Conservation (phyloP, 192 early-diverging fungal species). For the Dimargaris verticillata region DNA sequence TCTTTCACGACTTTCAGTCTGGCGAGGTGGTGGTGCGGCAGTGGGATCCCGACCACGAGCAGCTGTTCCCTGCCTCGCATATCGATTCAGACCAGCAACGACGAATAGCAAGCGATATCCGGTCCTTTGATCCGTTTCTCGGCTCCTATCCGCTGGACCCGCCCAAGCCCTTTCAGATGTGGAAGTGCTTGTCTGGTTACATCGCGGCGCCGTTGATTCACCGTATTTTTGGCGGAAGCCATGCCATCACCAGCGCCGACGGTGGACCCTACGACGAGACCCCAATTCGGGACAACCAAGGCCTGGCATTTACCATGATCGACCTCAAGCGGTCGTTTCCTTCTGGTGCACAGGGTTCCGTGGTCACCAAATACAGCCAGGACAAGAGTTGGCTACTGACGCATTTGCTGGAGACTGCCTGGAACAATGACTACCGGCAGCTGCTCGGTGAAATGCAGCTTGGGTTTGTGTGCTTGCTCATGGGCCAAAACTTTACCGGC, state of each 20-base stretch:
- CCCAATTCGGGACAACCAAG: slow-evolving; percentile 25
- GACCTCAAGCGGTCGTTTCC: slow-evolving; percentile 75
- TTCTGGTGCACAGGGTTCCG: slow-evolving; percentile 37
- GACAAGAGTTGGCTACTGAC: slow-evolving; percentile 80
- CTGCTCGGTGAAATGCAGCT: slow-evolving; percentile 73
- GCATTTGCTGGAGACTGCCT: slow-evolving; percentile 28
- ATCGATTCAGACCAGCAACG: slow-evolving; percentile 43
- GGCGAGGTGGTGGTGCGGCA: slow-evolving; percentile 57
- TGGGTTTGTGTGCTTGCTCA: slow-evolving; percentile 57
- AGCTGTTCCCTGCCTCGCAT: slow-evolving; percentile 33
- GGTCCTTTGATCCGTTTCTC: slow-evolving; percentile 60
- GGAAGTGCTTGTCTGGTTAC: slow-evolving; percentile 57
- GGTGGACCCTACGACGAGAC: slow-evolving; percentile 42
- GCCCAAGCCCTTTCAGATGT: slow-evolving; percentile 49
- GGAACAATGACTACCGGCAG: slow-evolving; percentile 18
- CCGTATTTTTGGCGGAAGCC: slow-evolving; percentile 29
- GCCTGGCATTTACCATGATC: slow-evolving; percentile 42
- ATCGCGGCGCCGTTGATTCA: slow-evolving; percentile 33
- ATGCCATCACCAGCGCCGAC: slow-evolving; percentile 23
- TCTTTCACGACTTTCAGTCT: slow-evolving; percentile 51
- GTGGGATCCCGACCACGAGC: slow-evolving; percentile 66
- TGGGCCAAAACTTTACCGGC: slow-evolving; percentile 68
- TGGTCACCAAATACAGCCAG: slow-evolving; percentile 59
- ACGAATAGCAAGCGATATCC: slow-evolving; percentile 42
- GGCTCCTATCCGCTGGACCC: slow-evolving; percentile 67